Percentiles rank a stretch among this genome's conserved stretches.
phyloP scores from a whole-genome alignment of 306 rosid genomes.

The Purshia tridentata region DNA sequence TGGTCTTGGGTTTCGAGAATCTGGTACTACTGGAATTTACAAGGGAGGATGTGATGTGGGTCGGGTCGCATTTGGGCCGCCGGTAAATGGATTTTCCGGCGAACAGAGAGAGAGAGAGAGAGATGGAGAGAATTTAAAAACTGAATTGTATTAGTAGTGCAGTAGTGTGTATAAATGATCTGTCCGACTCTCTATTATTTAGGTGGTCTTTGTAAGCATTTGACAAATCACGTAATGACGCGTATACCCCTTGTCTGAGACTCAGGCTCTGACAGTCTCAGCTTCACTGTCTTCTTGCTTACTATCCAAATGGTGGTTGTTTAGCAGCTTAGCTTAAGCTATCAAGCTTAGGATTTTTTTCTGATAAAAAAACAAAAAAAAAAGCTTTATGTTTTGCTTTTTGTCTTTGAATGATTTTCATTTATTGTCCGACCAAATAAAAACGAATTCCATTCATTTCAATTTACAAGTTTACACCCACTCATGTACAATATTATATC shows the following conservation, averaged over 20 bases:
- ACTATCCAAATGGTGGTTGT: conserved; percentile 6
- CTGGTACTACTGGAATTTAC: no score
- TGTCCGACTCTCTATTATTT: neutral
- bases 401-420: no score
- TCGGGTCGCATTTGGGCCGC: conserved; percentile 29
- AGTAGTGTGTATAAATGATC: conserved; percentile 3
- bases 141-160: neutral
- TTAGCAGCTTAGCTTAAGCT: neutral
- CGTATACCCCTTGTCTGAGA: neutral
- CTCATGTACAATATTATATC: no score
- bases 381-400: no score
- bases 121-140: conserved; percentile 15
- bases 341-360: neutral
- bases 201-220: neutral
- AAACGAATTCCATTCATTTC: no score
- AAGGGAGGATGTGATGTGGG: no score
- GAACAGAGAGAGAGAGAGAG: conserved; percentile 9
- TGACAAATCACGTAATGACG: neutral
- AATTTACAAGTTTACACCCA: no score
- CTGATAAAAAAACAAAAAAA: no score
- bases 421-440: no score
- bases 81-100: conserved; percentile 19
- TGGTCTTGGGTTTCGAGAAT: no score
- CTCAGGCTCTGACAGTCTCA: neutral
- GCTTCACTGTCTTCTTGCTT: neutral